Evolutionary conservation across 2,329 filamentous ascomycete species (phyloP).

Genomic region (Beauveria scarabaeidicola): DNA sequence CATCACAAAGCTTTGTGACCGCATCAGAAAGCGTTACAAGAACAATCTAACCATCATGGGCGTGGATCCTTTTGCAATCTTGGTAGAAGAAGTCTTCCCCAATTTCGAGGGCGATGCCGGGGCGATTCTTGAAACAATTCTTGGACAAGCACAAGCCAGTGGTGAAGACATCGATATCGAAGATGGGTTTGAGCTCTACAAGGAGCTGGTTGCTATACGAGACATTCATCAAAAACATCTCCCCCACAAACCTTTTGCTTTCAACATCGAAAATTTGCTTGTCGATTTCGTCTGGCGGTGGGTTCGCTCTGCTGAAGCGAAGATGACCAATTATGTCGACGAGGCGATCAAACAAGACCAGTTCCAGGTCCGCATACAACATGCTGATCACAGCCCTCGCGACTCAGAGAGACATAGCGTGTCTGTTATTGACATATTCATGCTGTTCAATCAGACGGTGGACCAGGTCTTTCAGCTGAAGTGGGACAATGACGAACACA

Average conservation of each 20-base stretch:
- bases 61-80: conserved; percentile 52
- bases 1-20: conserved; percentile 76
- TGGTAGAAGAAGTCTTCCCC: conserved; percentile 78
- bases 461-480: conserved; percentile 78
- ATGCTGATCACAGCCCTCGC: conserved; percentile 52
- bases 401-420: conserved; percentile 87
- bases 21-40: conserved; percentile 85
- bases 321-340: conserved; percentile 76
- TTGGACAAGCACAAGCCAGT: conserved; percentile 60
- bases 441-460: conserved; percentile 84
- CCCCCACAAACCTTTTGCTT: conserved; percentile 67
- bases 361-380: conserved; percentile 66
- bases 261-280: conserved; percentile 77
- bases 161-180: conserved; percentile 74
- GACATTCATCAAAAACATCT: conserved; percentile 69
- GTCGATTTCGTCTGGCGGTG: conserved; percentile 94
- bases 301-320: conserved; percentile 73
- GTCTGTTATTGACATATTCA: conserved; percentile 88
- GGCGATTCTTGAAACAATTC: conserved; percentile 73
- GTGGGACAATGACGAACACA: conserved; percentile 89
- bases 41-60: conserved; percentile 85
- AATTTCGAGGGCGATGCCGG: conserved; percentile 84
- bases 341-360: conserved; percentile 84
- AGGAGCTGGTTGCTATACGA: conserved; percentile 76
- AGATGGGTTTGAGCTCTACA: conserved; percentile 91